Percentiles rank a stretch among this genome's conserved stretches.
Evolutionary conservation across 202 grass and related monocot genomes (phyloP).

Genomic region (Carex sylvatica): DNA sequence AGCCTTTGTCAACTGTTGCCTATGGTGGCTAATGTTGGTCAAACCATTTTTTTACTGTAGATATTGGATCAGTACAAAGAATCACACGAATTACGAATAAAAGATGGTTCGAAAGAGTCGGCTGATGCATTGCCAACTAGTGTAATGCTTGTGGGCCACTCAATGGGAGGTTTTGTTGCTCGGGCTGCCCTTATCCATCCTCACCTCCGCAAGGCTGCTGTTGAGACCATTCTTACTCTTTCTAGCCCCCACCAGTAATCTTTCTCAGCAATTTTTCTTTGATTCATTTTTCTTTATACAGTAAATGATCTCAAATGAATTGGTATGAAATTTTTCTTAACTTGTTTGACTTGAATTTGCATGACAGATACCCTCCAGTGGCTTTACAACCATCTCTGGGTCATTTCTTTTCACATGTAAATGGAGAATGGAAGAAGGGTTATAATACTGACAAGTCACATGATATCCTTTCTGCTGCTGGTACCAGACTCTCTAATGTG

Average conservation of each 20-base stretch:
- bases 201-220: slow-evolving; percentile 59
- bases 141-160: slow-evolving; percentile 95
- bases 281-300: neutral
- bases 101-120: slow-evolving; percentile 50
- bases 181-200: slow-evolving; percentile 85
- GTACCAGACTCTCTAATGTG: slow-evolving; percentile 67
- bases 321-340: neutral
- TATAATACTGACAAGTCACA: slow-evolving; percentile 45
- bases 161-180: slow-evolving; percentile 99
- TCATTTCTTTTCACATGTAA: slow-evolving; percentile 87
- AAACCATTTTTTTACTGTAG: slow-evolving; percentile 28
- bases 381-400: slow-evolving; percentile 88
- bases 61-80: slow-evolving; percentile 93
- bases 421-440: slow-evolving; percentile 91
- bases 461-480: slow-evolving; percentile 29
- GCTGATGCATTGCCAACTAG: slow-evolving; percentile 54
- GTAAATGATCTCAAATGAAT: neutral
- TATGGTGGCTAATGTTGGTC: neutral
- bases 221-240: slow-evolving; percentile 93
- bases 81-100: slow-evolving; percentile 54
- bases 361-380: slow-evolving; percentile 81
- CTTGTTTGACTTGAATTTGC: slow-evolving; percentile 15
- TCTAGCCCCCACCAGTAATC: slow-evolving; percentile 92
- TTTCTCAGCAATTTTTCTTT: slow-evolving; percentile 21
- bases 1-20: neutral